phyloP scores from a whole-genome alignment of 805 yeast species.

The Teunomyces pallodes region DNA sequence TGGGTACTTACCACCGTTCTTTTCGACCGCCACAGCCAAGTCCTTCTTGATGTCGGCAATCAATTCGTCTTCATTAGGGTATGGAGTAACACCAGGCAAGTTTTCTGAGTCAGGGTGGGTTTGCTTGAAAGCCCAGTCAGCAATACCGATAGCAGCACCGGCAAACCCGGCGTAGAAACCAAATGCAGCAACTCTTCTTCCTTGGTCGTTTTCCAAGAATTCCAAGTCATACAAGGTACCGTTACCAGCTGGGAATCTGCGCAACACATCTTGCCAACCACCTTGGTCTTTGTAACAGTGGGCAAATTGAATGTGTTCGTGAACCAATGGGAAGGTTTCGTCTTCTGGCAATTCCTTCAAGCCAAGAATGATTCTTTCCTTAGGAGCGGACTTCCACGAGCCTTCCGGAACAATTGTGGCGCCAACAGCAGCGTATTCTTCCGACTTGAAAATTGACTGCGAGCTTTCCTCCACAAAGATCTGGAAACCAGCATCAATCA shows the following conservation, averaged over 20 bases:
- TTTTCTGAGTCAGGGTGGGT: constrained; percentile 63
- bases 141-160: constrained; percentile 95
- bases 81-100: constrained; percentile 78
- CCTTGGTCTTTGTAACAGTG: constrained; percentile 97
- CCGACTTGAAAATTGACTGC: constrained; percentile 73
- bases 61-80: constrained; percentile 72
- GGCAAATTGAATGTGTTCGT: constrained; percentile 97
- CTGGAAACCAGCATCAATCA: constrained; percentile 83
- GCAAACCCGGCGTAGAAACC: constrained; percentile 99
- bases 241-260: constrained; percentile 86
- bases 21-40: constrained; percentile 53
- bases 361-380: constrained; percentile 85
- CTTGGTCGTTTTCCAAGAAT: constrained; percentile 88
- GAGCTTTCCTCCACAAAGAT: constrained; percentile 84
- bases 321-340: constrained; percentile 84
- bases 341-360: constrained; percentile 94
- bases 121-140: constrained; percentile 93
- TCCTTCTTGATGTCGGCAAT: constrained; percentile 67
- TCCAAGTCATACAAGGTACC: constrained; percentile 93
- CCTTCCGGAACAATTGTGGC: constrained; percentile 88
- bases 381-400: constrained; percentile 91
- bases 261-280: constrained; percentile 92
- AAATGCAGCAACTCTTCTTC: constrained; percentile 98
- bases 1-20: constrained; percentile 66
- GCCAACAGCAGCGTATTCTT: constrained; percentile 79